These are phyloP conservation scores for Silene uniflora DNA, from an alignment of 148 eudicot species.

Conservation along the genomic window DNA sequence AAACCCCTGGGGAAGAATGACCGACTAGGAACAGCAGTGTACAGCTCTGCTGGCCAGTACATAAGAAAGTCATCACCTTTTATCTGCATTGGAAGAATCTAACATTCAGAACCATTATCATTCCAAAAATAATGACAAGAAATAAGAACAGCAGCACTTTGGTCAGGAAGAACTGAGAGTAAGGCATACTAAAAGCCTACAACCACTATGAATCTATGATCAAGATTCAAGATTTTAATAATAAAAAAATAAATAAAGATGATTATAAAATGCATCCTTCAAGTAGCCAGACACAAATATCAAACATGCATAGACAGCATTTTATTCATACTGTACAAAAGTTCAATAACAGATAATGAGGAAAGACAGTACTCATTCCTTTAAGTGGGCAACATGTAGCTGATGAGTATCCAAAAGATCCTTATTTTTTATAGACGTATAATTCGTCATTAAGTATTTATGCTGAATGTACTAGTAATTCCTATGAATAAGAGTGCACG, in stretches of 20 bases:
- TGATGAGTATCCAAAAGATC: conserved; percentile 1
- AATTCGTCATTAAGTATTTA: neutral
- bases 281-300: neutral
- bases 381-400: neutral
- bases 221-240: neutral
- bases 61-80: conserved; percentile 47
- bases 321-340: neutral
- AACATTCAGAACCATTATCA: conserved; percentile 25
- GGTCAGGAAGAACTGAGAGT: conserved; percentile 13
- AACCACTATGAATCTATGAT: neutral
- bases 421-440: neutral
- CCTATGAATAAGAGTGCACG: neutral
- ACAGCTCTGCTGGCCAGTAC: conserved; percentile 98
- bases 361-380: neutral
- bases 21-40: conserved; percentile 98
- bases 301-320: neutral
- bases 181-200: neutral
- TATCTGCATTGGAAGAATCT: conserved; percentile 45
- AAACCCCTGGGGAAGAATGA: conserved; percentile 95
- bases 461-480: neutral
- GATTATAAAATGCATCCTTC: neutral
- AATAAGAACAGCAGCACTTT: neutral
- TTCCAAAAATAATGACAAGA: neutral
- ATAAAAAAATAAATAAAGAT: too few relatives aligned
- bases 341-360: conserved; percentile 7